Evolutionary conservation across 2,329 filamentous ascomycete species (phyloP).

Genomic region (Blastomyces emzantsi): DNA sequence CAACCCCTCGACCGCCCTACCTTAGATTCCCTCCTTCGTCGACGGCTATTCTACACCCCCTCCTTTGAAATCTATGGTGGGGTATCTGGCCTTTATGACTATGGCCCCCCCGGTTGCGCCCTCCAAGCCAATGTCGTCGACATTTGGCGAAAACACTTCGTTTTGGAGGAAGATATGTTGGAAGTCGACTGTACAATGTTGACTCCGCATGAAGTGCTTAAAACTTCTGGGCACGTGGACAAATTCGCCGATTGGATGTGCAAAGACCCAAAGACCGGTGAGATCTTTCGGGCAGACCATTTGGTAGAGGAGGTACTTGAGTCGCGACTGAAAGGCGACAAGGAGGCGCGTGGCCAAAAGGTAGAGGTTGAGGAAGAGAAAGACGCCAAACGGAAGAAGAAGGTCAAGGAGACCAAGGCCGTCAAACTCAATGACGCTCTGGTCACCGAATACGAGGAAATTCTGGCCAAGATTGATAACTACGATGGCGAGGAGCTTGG

Average conservation of each 20-base stretch:
- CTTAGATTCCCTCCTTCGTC: slow-evolving; percentile 77
- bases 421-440: slow-evolving; percentile 81
- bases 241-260: slow-evolving; percentile 99
- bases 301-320: slow-evolving; percentile 92
- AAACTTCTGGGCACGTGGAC: slow-evolving; percentile 93
- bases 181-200: slow-evolving; percentile 91
- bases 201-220: slow-evolving; percentile 86
- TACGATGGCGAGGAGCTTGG: slow-evolving; percentile 81
- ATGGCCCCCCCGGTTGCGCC: slow-evolving; percentile 79
- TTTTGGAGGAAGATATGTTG: slow-evolving; percentile 89
- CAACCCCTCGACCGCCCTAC: slow-evolving; percentile 75
- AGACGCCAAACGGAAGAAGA: slow-evolving; percentile 86
- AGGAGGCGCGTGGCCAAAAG: slow-evolving; percentile 79
- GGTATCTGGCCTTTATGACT: slow-evolving; percentile 83
- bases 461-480: slow-evolving; percentile 91
- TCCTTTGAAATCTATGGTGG: slow-evolving; percentile 94
- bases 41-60: slow-evolving; percentile 89
- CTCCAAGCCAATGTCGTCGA: slow-evolving; percentile 84
- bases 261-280: slow-evolving; percentile 95
- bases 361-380: slow-evolving; percentile 58
- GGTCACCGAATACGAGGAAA: slow-evolving; percentile 82
- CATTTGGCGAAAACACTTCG: slow-evolving; percentile 86
- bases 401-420: slow-evolving; percentile 62
- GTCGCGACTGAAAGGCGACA: slow-evolving; percentile 76
- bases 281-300: slow-evolving; percentile 93